These are phyloP conservation scores for Tylopilus intermedius DNA, from an alignment of 768 basidiomycete genomes.

Conservation along the genomic window DNA sequence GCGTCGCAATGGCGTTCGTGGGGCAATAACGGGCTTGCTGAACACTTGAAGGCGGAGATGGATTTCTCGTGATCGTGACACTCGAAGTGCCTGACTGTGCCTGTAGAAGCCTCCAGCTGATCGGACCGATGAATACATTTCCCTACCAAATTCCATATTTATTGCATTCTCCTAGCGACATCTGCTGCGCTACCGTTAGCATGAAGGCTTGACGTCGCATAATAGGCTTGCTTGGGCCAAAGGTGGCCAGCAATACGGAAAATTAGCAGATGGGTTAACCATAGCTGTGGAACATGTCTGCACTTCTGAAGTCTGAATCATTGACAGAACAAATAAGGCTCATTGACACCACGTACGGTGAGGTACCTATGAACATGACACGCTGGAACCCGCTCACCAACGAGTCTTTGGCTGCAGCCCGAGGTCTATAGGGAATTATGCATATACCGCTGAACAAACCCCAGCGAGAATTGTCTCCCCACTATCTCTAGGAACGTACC, in stretches of 20 bases:
- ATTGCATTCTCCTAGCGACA: not conserved
- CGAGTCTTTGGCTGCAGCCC: not conserved
- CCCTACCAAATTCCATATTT: not conserved
- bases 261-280: not conserved
- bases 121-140: not conserved
- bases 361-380: too few relatives aligned
- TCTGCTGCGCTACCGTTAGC: not conserved
- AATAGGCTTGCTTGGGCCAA: not conserved
- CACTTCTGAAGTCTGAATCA: not conserved
- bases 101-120: not conserved
- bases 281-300: not conserved
- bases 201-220: not conserved
- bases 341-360: too few relatives aligned
- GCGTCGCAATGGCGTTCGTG: not conserved
- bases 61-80: not conserved
- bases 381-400: not conserved
- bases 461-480: too few relatives aligned
- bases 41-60: not conserved
- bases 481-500: not conserved
- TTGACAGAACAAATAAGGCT: too few relatives aligned
- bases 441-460: not conserved
- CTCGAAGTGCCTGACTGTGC: not conserved
- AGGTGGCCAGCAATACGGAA: not conserved
- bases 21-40: too few relatives aligned
- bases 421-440: not conserved